Evolutionary conservation across 495 filamentous ascomycete species (phyloP).

Genomic region (Chaetomium fimeti): DNA sequence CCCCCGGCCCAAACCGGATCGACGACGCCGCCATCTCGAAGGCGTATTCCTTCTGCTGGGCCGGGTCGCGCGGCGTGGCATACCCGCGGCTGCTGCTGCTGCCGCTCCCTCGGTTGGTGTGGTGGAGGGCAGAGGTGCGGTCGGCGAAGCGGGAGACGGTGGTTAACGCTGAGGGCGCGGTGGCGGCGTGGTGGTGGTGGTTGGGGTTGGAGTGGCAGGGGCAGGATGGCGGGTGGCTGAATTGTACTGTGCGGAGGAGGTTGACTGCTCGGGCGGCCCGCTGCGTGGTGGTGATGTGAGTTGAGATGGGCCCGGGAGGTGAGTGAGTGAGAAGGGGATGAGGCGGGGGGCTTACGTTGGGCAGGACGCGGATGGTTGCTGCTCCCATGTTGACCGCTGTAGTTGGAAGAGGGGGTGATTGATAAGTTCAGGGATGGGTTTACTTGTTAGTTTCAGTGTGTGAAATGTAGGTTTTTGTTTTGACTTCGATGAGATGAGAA

Average conservation of each 20-base stretch:
- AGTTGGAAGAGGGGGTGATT: not conserved
- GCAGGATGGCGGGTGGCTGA: slow-evolving; percentile 82
- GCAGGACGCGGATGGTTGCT: slow-evolving; percentile 57
- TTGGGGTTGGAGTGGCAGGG: slow-evolving; percentile 88
- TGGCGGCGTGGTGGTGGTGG: slow-evolving; percentile 61
- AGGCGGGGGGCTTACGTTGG: slow-evolving; percentile 42
- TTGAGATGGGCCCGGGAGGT: slow-evolving; percentile 7
- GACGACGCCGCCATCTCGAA: slow-evolving; percentile 97
- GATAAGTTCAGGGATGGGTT: not conserved
- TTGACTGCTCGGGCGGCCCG: slow-evolving; percentile 74
- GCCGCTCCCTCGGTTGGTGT: too few relatives aligned
- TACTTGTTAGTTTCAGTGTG: not conserved
- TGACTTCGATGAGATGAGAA: not conserved
- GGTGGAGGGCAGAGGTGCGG: slow-evolving; percentile 20
- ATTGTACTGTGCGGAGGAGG: slow-evolving; percentile 85
- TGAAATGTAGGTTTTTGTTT: not conserved
- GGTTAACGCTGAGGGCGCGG: slow-evolving; percentile 30
- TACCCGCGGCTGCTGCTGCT: slow-evolving; percentile 40
- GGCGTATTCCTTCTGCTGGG: slow-evolving; percentile 88
- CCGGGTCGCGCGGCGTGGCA: slow-evolving; percentile 69
- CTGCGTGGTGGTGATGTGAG: slow-evolving; percentile 36
- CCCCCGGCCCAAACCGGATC: slow-evolving; percentile 89
- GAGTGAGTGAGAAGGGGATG: not conserved
- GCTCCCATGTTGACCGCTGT: slow-evolving; percentile 40
- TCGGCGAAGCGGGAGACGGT: slow-evolving; percentile 39